Evolutionary conservation across 2,329 filamentous ascomycete species (phyloP), one percentile per base, ranked within the genome.

Genomic region (Corynespora cassiicola): DNA sequence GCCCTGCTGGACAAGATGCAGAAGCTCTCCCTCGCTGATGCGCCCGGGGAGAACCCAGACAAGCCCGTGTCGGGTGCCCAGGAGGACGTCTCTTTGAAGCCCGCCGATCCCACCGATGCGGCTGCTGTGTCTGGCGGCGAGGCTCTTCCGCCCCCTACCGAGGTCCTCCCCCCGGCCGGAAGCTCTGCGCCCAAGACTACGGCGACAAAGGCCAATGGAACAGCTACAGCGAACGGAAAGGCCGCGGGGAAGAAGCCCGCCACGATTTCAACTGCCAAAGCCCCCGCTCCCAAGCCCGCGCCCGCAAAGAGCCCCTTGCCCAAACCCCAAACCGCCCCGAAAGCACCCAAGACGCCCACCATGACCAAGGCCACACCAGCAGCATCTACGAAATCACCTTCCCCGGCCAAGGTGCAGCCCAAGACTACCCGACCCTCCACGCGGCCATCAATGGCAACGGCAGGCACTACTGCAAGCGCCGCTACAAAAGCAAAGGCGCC

Each of bases 1-100:
- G 24, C 32, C 11, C 45, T 29, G 41, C 45, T 5, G 20, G 34
- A 42, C n/a, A 36, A 44, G 22, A 6, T 28, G 15, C 27, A 35
- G 34, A 12, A 48, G 50, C 31, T 54, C 54, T 34, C 50, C 51
- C 20, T 42, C 32, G 29, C 31, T 21, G 49, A 54, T 20, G 36
- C 33, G 1, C 54, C 63, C 15, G 58, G 57, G n/a, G 65, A 61
- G 9, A 73, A 73, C 29, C 71, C 70, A 16, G 73, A 76, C 54
- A 75, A 76, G 57, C 55, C 54, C 38, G 62, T 61, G 7, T 70
- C 71, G 14, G 69, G 59, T 21, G 73, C 55, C 2, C 66, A 74
- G 53, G 74, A 75, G 33, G 61, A 69, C 9, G 64, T 56, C 8
- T 45, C 55, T 7, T 59, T 71, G 57, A 71, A 70, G 52, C 69